These are phyloP conservation scores for Aristolochia contorta DNA, from an alignment of 164 flowering plant genomes.

Conservation along the genomic window DNA sequence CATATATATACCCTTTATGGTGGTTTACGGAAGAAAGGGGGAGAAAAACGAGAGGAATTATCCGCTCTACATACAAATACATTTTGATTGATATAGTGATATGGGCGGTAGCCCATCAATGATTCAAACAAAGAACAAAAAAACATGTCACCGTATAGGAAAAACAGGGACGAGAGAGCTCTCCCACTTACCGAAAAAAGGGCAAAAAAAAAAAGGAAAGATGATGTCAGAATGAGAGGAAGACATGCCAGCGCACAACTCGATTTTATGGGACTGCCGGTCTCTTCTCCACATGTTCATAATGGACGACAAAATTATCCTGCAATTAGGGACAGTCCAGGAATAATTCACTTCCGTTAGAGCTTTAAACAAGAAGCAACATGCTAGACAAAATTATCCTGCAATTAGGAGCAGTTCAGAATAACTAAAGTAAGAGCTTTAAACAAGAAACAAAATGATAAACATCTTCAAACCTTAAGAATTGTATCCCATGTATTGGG, in stretches of 20 bases:
- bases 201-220: too few relatives aligned
- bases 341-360: background rate
- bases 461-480: slow-evolving; percentile 23
- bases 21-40: too few relatives aligned
- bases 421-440: too few relatives aligned
- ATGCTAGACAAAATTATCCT: slow-evolving; percentile 22
- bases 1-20: too few relatives aligned
- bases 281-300: slow-evolving; percentile 31
- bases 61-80: too few relatives aligned
- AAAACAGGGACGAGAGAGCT: too few relatives aligned
- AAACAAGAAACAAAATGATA: background rate
- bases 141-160: too few relatives aligned
- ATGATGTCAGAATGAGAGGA: background rate
- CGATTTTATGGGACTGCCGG: slow-evolving; percentile 26
- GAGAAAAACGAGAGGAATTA: too few relatives aligned
- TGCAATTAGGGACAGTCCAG: slow-evolving; percentile 9
- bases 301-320: slow-evolving; percentile 33
- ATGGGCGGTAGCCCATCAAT: too few relatives aligned
- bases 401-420: slow-evolving; percentile 6
- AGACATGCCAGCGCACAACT: slow-evolving; percentile 1
- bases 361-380: background rate
- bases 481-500: slow-evolving; percentile 28
- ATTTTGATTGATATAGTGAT: too few relatives aligned
- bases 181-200: too few relatives aligned
- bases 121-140: too few relatives aligned